Evolutionary conservation across 805 yeast genomes (phyloP), one percentile per base, ranked within the genome.

Genomic region (Candida xyloterini): DNA sequence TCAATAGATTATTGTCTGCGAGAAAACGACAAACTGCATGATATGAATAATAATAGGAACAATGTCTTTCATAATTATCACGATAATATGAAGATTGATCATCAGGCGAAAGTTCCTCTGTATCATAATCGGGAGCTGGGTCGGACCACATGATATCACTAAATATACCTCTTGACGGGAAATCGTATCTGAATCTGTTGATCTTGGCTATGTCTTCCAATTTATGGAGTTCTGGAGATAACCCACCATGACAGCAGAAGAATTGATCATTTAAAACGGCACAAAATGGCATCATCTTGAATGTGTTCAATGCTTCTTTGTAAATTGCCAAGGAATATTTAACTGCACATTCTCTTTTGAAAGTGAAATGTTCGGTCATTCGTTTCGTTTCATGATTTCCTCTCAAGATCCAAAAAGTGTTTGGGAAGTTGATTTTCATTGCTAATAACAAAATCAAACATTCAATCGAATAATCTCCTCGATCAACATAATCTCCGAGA

Each of bases 321-420:
- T 88, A 91, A 7, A 91, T 64, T 2, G 58, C 62, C 25, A 56
- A 42, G 14, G 79, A 76, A 66, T 90, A 93, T 63, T 91, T 91
- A 62, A 85, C 93, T 48, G 81, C 66, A 65, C 97, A 90, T 61
- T 91, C 99, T 45, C 78, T 73, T 63, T 86, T 86, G 70, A 89
- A 93, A 1, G 98, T 90, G 68, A 91, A 91, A 63, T 90, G 90
- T 40, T 86, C 93, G 0, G 98, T 91, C 63, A 93, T 72, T 65
- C 93, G 95, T 48, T 80, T 79, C 60, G 96, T 87, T 63, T 91
- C 98, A 66, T 91, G 99, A 61, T 91, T 91, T 4, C 99, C 98
- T 42, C 98, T 69, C 40, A 93, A 67, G 68, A 91, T 66, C 79
- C 84, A 87, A 50, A 93, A 75, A 10, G 84, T 73, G 22, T 68